A percentile compares a stretch with the other conserved stretches of the same genome.
Evolutionary conservation across 164 flowering plant genomes (phyloP).

Genomic region (Echeveria elegans): DNA sequence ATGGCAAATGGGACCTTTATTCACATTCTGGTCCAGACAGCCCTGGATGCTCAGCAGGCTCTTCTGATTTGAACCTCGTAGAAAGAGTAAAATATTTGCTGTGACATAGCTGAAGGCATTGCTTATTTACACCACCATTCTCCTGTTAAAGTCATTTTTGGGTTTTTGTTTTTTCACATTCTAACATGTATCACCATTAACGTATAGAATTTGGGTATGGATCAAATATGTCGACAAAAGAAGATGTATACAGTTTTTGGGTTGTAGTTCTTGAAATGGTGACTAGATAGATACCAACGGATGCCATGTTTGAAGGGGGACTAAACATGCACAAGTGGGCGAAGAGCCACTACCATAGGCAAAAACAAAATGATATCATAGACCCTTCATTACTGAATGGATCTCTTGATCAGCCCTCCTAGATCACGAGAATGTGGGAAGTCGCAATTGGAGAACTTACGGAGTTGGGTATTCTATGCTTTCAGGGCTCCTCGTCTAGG

Average conservation of each 20-base stretch:
- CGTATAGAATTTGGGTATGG: conserved; percentile 31
- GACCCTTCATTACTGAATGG: conserved; percentile 27
- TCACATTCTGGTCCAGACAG: conserved; percentile 14
- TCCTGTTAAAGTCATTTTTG: conserved; percentile 31
- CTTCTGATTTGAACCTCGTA: conserved; percentile 27
- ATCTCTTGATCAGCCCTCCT: conserved; percentile 19
- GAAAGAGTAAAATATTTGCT: conserved; percentile 39
- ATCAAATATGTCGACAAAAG: conserved; percentile 31
- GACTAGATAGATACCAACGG: conserved; percentile 45
- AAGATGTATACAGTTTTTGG: conserved; percentile 57
- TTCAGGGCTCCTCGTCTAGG: conserved; percentile 34
- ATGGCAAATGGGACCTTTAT: too few species aligned
- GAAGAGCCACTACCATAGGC: conserved; percentile 35
- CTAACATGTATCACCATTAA: background rate
- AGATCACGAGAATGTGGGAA: conserved; percentile 31
- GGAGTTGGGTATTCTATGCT: conserved; percentile 38
- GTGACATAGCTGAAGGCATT: conserved; percentile 51
- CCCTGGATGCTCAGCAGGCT: conserved; percentile 13
- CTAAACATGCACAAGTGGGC: conserved; percentile 40
- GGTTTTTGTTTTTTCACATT: background rate
- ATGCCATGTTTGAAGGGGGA: conserved; percentile 36
- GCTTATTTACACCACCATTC: conserved; percentile 53
- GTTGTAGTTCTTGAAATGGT: conserved; percentile 52
- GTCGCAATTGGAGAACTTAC: conserved; percentile 30
- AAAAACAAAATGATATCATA: conserved; percentile 20